Evolutionary conservation across 139 green algal species (phyloP).

Genomic region (Chlorella sp.): DNA sequence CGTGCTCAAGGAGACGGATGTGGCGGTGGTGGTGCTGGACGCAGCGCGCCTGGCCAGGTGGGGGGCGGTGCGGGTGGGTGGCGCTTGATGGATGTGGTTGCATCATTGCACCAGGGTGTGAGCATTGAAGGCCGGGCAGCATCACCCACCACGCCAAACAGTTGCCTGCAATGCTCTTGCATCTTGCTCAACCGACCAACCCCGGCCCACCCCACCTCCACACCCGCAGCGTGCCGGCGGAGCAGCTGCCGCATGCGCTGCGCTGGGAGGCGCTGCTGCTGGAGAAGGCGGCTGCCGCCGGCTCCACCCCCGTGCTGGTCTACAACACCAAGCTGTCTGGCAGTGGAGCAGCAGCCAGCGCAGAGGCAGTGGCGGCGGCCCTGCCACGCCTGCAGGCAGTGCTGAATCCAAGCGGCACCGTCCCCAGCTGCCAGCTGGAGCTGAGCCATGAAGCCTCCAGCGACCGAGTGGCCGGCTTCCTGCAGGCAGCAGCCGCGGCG

Average conservation of each 20-base stretch:
- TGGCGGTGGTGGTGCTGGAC: slow-evolving; percentile 66
- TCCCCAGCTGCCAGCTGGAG: slow-evolving; percentile 36
- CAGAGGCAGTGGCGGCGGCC: background rate
- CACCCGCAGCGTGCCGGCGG: background rate
- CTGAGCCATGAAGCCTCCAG: slow-evolving; percentile 28
- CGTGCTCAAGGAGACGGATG: slow-evolving; percentile 67
- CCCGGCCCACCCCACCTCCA: background rate
- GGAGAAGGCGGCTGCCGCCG: slow-evolving; percentile 44
- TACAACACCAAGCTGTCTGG: slow-evolving; percentile 49
- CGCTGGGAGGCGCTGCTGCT: slow-evolving; percentile 49
- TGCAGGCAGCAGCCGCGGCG: slow-evolving; percentile 38
- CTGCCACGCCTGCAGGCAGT: slow-evolving; percentile 24
- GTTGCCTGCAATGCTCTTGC: too few species aligned
- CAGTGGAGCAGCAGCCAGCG: background rate
- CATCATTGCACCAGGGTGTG: too few species aligned
- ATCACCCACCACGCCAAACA: too few species aligned
- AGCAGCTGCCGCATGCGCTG: slow-evolving; percentile 17
- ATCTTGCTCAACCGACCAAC: background rate
- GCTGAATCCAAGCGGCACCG: slow-evolving; percentile 32
- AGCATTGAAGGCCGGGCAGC: too few species aligned
- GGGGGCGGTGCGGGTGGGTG: too few species aligned
- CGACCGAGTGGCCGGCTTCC: slow-evolving; percentile 32
- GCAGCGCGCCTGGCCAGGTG: slow-evolving; percentile 14
- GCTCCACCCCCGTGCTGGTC: slow-evolving; percentile 54
- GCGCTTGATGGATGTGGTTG: too few species aligned